A percentile compares a stretch with the other conserved stretches of the same genome.
phyloP scores from a whole-genome alignment of 164 flowering plant species.

The Euptelea pleiosperma region DNA sequence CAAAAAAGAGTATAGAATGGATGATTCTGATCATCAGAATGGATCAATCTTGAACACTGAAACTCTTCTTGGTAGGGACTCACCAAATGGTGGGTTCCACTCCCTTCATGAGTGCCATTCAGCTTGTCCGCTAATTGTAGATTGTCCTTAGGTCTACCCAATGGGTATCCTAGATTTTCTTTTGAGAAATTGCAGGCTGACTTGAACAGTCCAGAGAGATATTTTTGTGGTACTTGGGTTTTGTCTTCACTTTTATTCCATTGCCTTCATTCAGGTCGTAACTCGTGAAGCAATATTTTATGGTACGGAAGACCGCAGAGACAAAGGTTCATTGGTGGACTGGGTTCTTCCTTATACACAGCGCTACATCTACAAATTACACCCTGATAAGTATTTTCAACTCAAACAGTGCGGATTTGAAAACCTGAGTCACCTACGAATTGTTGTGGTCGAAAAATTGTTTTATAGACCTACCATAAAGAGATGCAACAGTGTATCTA shows the following conservation, averaged over 20 bases:
- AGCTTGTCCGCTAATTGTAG: background rate
- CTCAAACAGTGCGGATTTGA: constrained; percentile 51
- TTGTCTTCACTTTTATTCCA: background rate
- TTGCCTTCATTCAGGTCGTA: constrained; percentile 48
- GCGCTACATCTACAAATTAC: constrained; percentile 56
- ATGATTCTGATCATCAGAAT: background rate
- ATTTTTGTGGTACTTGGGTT: constrained; percentile 2
- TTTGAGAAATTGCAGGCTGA: background rate
- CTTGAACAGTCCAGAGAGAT: background rate
- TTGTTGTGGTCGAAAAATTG: constrained; percentile 67
- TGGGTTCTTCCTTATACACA: constrained; percentile 97
- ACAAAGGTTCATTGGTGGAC: constrained; percentile 51
- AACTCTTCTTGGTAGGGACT: too few species aligned
- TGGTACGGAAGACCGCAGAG: constrained; percentile 41
- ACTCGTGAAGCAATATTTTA: constrained; percentile 74
- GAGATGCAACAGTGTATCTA: constrained; percentile 41
- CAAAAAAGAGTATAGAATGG: background rate
- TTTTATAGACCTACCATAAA: constrained; percentile 59
- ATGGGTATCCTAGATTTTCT: background rate
- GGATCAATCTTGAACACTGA: too few species aligned
- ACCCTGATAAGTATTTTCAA: constrained; percentile 51
- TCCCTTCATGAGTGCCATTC: background rate
- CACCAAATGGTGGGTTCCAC: background rate
- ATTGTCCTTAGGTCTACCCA: background rate
- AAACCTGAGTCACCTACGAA: constrained; percentile 35